A percentile compares a stretch with the other conserved stretches of the same genome.
phyloP scores from a whole-genome alignment of 2,329 filamentous ascomycete species.

The Lachnellula willkommii region DNA sequence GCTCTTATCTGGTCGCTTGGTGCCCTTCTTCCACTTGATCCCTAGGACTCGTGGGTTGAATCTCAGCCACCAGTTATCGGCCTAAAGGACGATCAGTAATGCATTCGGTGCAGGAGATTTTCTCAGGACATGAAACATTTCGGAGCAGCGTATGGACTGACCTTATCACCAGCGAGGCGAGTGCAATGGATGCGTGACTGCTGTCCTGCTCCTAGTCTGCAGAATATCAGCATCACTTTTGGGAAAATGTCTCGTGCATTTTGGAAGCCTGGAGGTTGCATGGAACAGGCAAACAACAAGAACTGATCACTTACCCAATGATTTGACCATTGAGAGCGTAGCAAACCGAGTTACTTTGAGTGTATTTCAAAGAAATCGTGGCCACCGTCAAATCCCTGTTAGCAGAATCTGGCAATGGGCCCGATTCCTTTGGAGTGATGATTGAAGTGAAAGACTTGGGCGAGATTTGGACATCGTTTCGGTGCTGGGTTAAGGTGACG shows the following conservation, averaged over 20 bases:
- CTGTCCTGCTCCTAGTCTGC: conserved; percentile 82
- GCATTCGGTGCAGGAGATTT: neutral
- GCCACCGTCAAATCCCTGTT: conserved; percentile 88
- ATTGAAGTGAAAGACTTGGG: conserved; percentile 81
- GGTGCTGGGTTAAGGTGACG: conserved; percentile 79
- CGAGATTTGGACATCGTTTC: conserved; percentile 84
- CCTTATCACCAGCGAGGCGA: conserved; percentile 89
- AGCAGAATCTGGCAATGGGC: conserved; percentile 69
- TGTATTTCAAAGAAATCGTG: conserved; percentile 97
- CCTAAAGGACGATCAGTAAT: conserved; percentile 31
- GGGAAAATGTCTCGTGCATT: neutral
- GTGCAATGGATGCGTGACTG: conserved; percentile 99
- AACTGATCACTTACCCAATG: conserved; percentile 44
- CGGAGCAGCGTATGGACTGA: neutral
- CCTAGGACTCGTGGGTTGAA: conserved; percentile 85
- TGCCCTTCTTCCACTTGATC: conserved; percentile 96
- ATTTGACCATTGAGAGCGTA: conserved; percentile 93
- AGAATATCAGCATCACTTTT: too few relatives aligned
- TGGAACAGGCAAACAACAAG: too few relatives aligned
- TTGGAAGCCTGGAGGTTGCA: too few relatives aligned
- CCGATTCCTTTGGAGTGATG: conserved; percentile 76
- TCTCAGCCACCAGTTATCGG: conserved; percentile 99
- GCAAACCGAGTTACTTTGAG: conserved; percentile 98
- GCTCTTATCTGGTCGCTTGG: conserved; percentile 94
- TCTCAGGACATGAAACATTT: neutral